A percentile compares a stretch with the other conserved stretches of the same genome.
Conservation (phyloP, 129 eudicot species). For the Pulicaria dysenterica region DNA sequence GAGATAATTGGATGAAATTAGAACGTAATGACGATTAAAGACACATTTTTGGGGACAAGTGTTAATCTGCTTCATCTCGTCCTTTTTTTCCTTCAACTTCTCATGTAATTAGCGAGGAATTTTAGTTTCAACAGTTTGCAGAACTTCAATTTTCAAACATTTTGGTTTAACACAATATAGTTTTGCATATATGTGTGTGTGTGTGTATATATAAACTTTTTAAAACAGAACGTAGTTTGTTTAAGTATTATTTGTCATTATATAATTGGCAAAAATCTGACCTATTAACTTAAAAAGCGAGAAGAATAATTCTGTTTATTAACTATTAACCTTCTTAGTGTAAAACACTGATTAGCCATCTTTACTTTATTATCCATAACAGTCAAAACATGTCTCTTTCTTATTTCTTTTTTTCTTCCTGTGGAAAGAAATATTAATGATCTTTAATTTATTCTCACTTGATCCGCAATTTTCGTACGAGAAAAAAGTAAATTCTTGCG, state of each 20-base stretch:
- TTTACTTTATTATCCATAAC: constrained; percentile 4
- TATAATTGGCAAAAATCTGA: neutral
- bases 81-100: too few species aligned
- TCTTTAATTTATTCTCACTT: constrained; percentile 17
- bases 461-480: constrained; percentile 1
- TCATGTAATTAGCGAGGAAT: too few species aligned
- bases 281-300: neutral
- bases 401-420: neutral
- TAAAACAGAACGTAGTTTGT: too few species aligned
- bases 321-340: neutral
- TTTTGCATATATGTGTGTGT: neutral
- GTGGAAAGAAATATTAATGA: constrained; percentile 1
- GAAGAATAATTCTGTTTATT: neutral
- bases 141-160: neutral
- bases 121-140: constrained; percentile 5
- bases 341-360: too few species aligned
- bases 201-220: too few species aligned
- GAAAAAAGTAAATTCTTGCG: constrained; percentile 8
- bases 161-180: neutral
- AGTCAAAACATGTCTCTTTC: constrained; percentile 18
- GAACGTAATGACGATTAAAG: too few species aligned
- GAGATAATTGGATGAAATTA: too few species aligned
- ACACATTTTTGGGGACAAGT: too few species aligned
- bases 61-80: too few species aligned
- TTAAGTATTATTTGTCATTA: neutral